Evolutionary conservation across 163 green algal genomes (phyloP).

Genomic region (Scenedesmus sp.): DNA sequence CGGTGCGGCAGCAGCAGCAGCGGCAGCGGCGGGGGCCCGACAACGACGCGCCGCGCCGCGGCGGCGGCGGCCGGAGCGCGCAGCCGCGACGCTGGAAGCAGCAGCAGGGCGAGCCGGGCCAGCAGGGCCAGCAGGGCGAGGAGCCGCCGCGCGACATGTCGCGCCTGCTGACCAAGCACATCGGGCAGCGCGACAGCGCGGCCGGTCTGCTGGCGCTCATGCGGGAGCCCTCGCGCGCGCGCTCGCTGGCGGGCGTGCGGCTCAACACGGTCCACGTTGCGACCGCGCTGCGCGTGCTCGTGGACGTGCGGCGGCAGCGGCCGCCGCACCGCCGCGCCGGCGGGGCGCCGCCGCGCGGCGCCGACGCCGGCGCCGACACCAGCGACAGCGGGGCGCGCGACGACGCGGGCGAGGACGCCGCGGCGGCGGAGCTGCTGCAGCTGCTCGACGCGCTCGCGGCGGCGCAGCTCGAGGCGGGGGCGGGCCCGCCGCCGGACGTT

Average conservation of each 20-base stretch:
- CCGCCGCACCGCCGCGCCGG: too few relatives aligned
- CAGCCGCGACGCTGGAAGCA: neutral
- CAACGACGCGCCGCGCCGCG: neutral
- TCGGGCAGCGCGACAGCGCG: too few relatives aligned
- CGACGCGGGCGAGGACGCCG: neutral
- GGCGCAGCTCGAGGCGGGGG: neutral
- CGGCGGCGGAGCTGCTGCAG: neutral
- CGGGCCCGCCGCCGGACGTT: neutral
- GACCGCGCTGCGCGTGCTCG: neutral
- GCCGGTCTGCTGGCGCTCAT: too few relatives aligned
- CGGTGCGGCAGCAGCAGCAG: neutral
- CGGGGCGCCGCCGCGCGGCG: too few relatives aligned
- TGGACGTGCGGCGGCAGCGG: neutral
- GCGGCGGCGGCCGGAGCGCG: constrained; percentile 5
- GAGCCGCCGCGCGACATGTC: too few relatives aligned
- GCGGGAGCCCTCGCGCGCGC: too few relatives aligned
- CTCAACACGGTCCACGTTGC: neutral
- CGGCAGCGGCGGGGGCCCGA: neutral
- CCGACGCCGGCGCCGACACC: neutral
- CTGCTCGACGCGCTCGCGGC: neutral
- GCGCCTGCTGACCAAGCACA: too few relatives aligned
- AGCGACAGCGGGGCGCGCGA: too few relatives aligned
- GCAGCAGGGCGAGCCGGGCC: neutral
- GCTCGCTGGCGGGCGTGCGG: too few relatives aligned
- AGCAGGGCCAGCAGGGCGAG: neutral